A percentile compares a stretch with the other conserved stretches of the same genome.
Evolutionary conservation across 1,284 basidiomycete species (phyloP).

Genomic region (Papiliotrema nemorosa): DNA sequence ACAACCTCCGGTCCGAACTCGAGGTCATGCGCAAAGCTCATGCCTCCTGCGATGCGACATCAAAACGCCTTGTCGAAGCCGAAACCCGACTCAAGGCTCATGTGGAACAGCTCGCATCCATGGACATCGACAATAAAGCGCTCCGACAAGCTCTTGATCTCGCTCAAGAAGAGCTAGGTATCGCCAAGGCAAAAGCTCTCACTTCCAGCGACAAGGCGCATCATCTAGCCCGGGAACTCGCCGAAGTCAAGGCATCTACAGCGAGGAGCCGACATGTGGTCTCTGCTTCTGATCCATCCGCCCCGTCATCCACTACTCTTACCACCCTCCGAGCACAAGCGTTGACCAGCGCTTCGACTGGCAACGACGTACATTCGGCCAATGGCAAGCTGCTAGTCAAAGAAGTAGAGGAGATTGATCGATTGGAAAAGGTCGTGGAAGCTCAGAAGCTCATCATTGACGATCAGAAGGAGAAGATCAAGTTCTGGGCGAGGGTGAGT

Average conservation of each 20-base stretch:
- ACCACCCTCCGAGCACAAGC: background rate
- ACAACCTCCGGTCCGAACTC: background rate
- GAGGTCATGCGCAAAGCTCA: background rate
- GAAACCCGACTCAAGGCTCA: background rate
- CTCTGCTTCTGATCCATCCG: too few relatives aligned
- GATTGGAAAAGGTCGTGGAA: slow-evolving; percentile 44
- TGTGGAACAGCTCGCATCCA: background rate
- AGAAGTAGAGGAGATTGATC: slow-evolving; percentile 35
- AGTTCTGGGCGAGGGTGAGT: slow-evolving; percentile 43
- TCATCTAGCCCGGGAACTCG: slow-evolving; percentile 4
- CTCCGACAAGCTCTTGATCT: background rate
- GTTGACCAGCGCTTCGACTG: slow-evolving; percentile 1
- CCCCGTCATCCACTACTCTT: background rate
- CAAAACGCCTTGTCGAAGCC: background rate
- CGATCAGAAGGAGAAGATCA: slow-evolving; percentile 44
- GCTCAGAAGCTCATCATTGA: slow-evolving; percentile 42
- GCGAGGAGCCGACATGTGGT: too few relatives aligned
- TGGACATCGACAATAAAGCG: background rate
- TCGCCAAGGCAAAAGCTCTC: background rate
- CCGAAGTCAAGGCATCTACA: background rate
- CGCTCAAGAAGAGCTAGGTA: slow-evolving; percentile 5
- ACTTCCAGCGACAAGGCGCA: background rate
- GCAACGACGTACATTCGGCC: background rate
- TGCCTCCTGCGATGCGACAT: background rate
- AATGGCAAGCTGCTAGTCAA: slow-evolving; percentile 5